These are phyloP conservation scores for Alternaria sp. DNA, from an alignment of 2,329 filamentous ascomycete genomes.

Conservation along the genomic window DNA sequence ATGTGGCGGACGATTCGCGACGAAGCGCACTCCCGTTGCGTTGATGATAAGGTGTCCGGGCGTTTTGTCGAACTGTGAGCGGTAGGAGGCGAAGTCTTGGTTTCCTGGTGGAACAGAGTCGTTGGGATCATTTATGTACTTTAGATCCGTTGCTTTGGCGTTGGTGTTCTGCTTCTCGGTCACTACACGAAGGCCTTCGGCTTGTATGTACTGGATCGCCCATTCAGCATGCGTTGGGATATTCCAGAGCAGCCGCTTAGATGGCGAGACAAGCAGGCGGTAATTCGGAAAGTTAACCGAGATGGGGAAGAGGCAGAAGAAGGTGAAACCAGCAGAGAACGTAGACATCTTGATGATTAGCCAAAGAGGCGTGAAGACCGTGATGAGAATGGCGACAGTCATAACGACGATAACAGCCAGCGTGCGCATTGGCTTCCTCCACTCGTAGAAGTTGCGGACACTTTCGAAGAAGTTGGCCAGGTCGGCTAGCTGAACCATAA, in stretches of 20 bases:
- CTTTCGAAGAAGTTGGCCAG: constrained; percentile 45
- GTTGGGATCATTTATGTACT: too few species aligned
- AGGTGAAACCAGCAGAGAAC: constrained; percentile 35
- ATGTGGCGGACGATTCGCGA: constrained; percentile 15
- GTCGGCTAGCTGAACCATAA: constrained; percentile 47
- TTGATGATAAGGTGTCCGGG: constrained; percentile 27
- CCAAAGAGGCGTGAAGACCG: constrained; percentile 30
- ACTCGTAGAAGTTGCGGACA: constrained; percentile 49
- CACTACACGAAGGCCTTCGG: constrained; percentile 26
- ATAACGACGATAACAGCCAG: constrained; percentile 32
- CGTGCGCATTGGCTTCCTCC: constrained; percentile 40
- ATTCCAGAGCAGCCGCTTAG: constrained; percentile 46
- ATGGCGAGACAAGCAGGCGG: constrained; percentile 44
- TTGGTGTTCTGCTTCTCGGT: not conserved
- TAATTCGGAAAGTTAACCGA: constrained; percentile 44
- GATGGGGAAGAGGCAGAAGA: constrained; percentile 47
- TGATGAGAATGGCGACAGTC: constrained; percentile 23
- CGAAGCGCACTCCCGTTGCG: constrained; percentile 24
- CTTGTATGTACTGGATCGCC: constrained; percentile 41
- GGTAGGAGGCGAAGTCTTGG: constrained; percentile 29
- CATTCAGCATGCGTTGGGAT: constrained; percentile 49
- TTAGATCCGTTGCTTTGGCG: not conserved
- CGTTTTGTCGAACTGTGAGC: constrained; percentile 17
- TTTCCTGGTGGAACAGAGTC: fast-evolving
- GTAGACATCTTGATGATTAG: constrained; percentile 39